These are phyloP conservation scores for Tylopilus intermedius DNA, from an alignment of 768 basidiomycete species.

Conservation along the genomic window DNA sequence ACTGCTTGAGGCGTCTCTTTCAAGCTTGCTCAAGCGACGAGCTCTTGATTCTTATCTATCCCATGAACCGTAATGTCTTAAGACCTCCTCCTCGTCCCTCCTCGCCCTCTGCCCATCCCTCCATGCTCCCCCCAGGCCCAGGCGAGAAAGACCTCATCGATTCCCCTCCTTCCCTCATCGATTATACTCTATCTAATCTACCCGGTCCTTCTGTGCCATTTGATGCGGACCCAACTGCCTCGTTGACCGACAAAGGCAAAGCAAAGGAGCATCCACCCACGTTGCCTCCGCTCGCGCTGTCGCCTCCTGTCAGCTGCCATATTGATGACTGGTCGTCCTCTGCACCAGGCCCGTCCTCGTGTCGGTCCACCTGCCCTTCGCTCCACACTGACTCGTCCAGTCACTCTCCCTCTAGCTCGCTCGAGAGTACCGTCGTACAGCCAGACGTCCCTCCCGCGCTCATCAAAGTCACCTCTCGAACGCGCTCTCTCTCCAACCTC, in stretches of 20 bases:
- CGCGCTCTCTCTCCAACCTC: slow-evolving; percentile 54
- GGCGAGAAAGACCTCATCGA: too few species aligned
- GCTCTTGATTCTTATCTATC: slow-evolving; percentile 3
- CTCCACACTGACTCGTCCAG: slow-evolving; percentile 33
- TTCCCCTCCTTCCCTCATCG: background rate
- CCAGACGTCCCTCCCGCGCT: slow-evolving; percentile 11
- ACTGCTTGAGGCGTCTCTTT: slow-evolving; percentile 13
- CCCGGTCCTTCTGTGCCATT: slow-evolving; percentile 5
- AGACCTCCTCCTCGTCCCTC: background rate
- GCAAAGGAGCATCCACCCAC: slow-evolving; percentile 49
- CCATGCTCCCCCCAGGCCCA: background rate
- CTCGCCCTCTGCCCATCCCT: slow-evolving; percentile 3
- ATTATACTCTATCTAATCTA: slow-evolving; percentile 26
- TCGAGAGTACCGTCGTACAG: slow-evolving; percentile 9
- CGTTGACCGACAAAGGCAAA: slow-evolving; percentile 49
- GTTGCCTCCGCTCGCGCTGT: slow-evolving; percentile 63
- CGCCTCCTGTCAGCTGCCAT: slow-evolving; percentile 46
- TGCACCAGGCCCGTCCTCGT: slow-evolving; percentile 32
- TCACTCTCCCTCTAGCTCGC: slow-evolving; percentile 12
- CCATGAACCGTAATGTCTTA: slow-evolving; percentile 35
- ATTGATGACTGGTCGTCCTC: slow-evolving; percentile 37
- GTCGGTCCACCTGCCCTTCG: slow-evolving; percentile 32
- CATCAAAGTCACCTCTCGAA: slow-evolving; percentile 39
- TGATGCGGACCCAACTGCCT: slow-evolving; percentile 16
- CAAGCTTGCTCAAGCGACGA: slow-evolving; percentile 23